Conservation (phyloP, 2,329 filamentous ascomycete genomes). For the Phaeophleospora eucalypticola region DNA sequence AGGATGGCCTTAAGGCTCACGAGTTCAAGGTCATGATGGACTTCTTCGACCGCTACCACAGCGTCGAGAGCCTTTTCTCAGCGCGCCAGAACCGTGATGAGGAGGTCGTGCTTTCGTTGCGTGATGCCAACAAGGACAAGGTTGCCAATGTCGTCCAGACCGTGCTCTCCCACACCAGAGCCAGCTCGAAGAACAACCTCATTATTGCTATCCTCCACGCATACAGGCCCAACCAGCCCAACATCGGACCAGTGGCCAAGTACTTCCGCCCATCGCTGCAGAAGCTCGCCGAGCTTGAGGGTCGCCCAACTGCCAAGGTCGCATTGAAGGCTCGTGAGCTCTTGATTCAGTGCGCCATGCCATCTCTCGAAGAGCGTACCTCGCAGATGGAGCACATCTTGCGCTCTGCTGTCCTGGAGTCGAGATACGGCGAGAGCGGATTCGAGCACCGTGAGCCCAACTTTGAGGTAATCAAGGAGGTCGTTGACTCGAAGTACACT, state of each 20-base stretch:
- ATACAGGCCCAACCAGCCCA: constrained; percentile 91
- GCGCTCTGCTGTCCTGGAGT: constrained; percentile 90
- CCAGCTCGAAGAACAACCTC: constrained; percentile 90
- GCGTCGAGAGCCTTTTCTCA: constrained; percentile 83
- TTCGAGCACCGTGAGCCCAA: constrained; percentile 95
- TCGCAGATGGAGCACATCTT: constrained; percentile 98
- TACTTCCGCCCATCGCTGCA: constrained; percentile 78
- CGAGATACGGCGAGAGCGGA: constrained; percentile 93
- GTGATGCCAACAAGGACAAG: constrained; percentile 95
- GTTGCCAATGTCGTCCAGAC: constrained; percentile 78
- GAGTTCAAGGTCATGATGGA: constrained; percentile 78
- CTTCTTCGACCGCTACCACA: constrained; percentile 76
- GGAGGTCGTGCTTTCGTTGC: constrained; percentile 85
- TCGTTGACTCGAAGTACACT: constrained; percentile 97
- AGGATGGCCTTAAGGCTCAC: constrained; percentile 83
- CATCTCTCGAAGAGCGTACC: constrained; percentile 89
- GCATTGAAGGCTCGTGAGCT: constrained; percentile 95
- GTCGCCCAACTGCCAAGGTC: constrained; percentile 83
- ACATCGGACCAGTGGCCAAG: constrained; percentile 81
- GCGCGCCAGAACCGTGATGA: constrained; percentile 82
- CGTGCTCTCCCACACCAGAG: constrained; percentile 88
- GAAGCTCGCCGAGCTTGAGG: constrained; percentile 86
- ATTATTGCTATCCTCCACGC: constrained; percentile 86
- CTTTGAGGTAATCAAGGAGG: constrained; percentile 88
- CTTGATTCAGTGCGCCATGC: constrained; percentile 93